Evolutionary conservation across 108 stramenopile species (phyloP), one percentile per base, ranked within the genome.

Genomic region (Pseudonitzschia multiseries): DNA sequence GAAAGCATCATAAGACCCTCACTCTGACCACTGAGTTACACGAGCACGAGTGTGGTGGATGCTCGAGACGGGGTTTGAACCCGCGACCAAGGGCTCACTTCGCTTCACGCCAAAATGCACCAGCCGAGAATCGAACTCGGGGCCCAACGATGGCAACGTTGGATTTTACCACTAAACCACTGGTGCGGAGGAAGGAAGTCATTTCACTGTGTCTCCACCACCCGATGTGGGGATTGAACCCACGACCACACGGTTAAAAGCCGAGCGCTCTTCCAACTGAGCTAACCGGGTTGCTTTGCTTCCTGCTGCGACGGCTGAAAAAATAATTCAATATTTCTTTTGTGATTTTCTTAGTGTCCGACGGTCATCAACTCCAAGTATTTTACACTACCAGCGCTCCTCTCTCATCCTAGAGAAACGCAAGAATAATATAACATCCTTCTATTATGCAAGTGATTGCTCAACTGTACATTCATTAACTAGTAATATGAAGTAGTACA

Each of bases 241-340:
- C 54, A 56, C 54, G 54, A 56, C 54, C 54, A 56, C 54, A 56
- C 54, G 54, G 54, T 56, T 56, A 95, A 95, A 87, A 95, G 93
- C 88, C 93, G 93, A 88, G 93, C 93, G 93, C 93, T 95, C 93
- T 95, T 80, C 93, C 93, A 81, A 90, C 91, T 93, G 91, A 93
- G 91, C 91, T 92, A 92, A 75, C 68, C 64, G 60, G 81, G 81
- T 62, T 0, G n/a, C 44, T 24, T 32, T 51, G 50, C 10, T 36
- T 36, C 36, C 36, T n/a, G n/a, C n/a, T n/a, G n/a, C n/a, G n/a
- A n/a, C n/a, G n/a, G n/a, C n/a, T n/a, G 36, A 2, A 36, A 6
- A 6, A 5, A 5, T 36, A 36, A 36, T 36, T 36, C 36, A 6
- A 6, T 36, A 36, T 6, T 5, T 36, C 36, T 36, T 36, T 6